A percentile compares a stretch with the other conserved stretches of the same genome.
Evolutionary conservation across 2,329 filamentous ascomycete species (phyloP).

Genomic region (Aotearoamyces nothofagi): DNA sequence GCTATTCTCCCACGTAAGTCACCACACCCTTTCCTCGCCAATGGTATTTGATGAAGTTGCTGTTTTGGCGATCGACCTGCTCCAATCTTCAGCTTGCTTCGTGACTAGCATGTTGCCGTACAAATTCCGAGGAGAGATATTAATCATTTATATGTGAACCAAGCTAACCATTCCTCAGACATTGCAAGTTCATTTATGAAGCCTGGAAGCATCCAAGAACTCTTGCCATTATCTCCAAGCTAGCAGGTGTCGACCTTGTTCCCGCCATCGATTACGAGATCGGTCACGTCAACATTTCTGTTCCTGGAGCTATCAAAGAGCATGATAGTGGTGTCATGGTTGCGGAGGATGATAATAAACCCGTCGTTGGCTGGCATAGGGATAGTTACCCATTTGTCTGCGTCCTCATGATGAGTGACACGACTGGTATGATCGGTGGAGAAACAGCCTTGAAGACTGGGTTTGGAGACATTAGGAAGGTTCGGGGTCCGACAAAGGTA

Average conservation of each 20-base stretch:
- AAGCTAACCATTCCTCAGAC: slow-evolving; percentile 21
- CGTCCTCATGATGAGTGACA: slow-evolving; percentile 34
- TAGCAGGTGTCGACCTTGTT: slow-evolving; percentile 41
- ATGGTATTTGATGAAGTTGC: too few relatives aligned
- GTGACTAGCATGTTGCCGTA: too few relatives aligned
- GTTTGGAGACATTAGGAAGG: slow-evolving; percentile 27
- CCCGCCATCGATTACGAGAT: slow-evolving; percentile 42
- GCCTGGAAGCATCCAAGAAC: slow-evolving; percentile 42
- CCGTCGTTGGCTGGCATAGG: slow-evolving; percentile 32
- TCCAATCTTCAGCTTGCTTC: too few relatives aligned
- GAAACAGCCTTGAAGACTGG: slow-evolving; percentile 47
- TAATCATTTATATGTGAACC: too few relatives aligned
- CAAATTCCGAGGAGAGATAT: too few relatives aligned
- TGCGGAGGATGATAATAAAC: slow-evolving; percentile 18
- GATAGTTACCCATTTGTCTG: slow-evolving; percentile 36
- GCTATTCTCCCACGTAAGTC: slow-evolving; percentile 39
- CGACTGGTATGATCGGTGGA: slow-evolving; percentile 30
- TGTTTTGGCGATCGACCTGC: too few relatives aligned
- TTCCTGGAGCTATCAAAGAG: slow-evolving; percentile 16
- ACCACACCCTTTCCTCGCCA: too few relatives aligned
- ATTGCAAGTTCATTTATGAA: slow-evolving; percentile 49
- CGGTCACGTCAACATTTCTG: slow-evolving; percentile 39
- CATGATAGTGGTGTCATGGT: slow-evolving; percentile 12
- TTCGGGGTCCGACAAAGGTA: slow-evolving; percentile 27
- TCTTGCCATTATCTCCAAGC: slow-evolving; percentile 34